Evolutionary conservation across 441 rosid species (phyloP), one percentile per base, ranked within the genome.

Genomic region (Euphorbia neoarborescens): DNA sequence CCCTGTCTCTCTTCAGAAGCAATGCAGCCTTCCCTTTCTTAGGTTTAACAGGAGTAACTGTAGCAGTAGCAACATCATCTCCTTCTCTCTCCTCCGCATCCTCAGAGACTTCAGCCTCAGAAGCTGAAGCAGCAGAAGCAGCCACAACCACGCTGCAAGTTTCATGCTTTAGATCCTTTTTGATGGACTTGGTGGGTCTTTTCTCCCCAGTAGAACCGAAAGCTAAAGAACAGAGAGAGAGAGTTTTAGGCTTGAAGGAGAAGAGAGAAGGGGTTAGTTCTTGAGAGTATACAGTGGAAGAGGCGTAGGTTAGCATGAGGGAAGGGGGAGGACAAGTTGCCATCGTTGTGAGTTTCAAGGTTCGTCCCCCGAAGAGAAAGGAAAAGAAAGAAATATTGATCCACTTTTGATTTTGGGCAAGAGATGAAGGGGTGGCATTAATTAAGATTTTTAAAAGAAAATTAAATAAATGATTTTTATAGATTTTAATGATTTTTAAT

Each of bases 11-110:
- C 83, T 94, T 94, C 67, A 90, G 84, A 57, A 76, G 87, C 85
- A 92, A 78, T 34, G 88, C 92, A 61, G 96, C 97, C 81, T 89
- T 94, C 63, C 98, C 98, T 75, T 82, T 94, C 88, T 88, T 92
- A 30, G 91, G 92, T 83, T 87, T 90, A 7, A 85, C 65, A 5
- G 86, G 83, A 51, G 82, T 65, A 51, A 78, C 83, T 17, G 82
- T 69, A 54, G 88, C 78, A 64, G 88, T 62, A 30, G 81, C 63
- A 38, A 72, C 78, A 65, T 73, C 81, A 5, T 69, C 81, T 25
- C 69, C 84, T 51, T 10, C 79, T 44, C 53, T 77, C 25, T 77
- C 91, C 53, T 70, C 90, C 44, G 48, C 80, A 15, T 70, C 83
- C 70, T 84, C 94, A n/a, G 77, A 87, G 65, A 83, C 75, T 58